These are phyloP conservation scores for Cladorrhinum sp. DNA, from an alignment of 2,329 filamentous ascomycete genomes.

Conservation along the genomic window DNA sequence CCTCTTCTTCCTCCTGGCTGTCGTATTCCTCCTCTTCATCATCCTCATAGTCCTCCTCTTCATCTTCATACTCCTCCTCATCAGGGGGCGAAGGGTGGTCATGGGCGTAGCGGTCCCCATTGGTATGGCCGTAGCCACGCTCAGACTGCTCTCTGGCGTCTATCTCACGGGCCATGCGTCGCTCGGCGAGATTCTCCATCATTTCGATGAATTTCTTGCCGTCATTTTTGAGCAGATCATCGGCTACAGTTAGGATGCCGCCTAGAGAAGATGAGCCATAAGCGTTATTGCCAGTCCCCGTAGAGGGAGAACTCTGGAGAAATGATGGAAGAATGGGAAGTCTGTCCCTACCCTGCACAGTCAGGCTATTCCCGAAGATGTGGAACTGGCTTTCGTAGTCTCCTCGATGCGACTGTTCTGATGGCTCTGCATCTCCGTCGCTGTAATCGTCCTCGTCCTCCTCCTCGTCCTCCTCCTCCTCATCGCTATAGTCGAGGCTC, in stretches of 20 bases:
- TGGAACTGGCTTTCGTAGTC: constrained; percentile 81
- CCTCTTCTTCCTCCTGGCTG: constrained; percentile 4
- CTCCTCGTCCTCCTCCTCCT: constrained; percentile 56
- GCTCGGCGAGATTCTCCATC: constrained; percentile 99
- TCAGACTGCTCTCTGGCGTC: constrained; percentile 69
- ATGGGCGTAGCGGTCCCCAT: constrained; percentile 62
- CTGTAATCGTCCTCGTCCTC: constrained; percentile 57
- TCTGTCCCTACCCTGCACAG: constrained; percentile 72
- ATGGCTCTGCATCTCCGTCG: constrained; percentile 55
- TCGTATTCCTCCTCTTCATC: constrained; percentile 46
- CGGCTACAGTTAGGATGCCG: constrained; percentile 96
- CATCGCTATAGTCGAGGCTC: constrained; percentile 53
- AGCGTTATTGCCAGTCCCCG: constrained; percentile 29
- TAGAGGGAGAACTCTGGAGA: constrained; percentile 29
- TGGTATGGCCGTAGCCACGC: constrained; percentile 52
- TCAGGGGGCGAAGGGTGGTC: constrained; percentile 73
- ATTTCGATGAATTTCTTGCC: constrained; percentile 99
- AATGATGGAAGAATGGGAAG: constrained; percentile 38
- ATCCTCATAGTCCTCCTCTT: constrained; percentile 46
- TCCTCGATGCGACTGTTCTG: constrained; percentile 54
- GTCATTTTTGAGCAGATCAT: constrained; percentile 97
- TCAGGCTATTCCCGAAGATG: constrained; percentile 95
- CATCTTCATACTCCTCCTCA: constrained; percentile 65
- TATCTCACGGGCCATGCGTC: constrained; percentile 94
- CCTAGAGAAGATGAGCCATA: constrained; percentile 55